phyloP scores from a whole-genome alignment of 495 filamentous ascomycete species.

The Penicillium desertorum region DNA sequence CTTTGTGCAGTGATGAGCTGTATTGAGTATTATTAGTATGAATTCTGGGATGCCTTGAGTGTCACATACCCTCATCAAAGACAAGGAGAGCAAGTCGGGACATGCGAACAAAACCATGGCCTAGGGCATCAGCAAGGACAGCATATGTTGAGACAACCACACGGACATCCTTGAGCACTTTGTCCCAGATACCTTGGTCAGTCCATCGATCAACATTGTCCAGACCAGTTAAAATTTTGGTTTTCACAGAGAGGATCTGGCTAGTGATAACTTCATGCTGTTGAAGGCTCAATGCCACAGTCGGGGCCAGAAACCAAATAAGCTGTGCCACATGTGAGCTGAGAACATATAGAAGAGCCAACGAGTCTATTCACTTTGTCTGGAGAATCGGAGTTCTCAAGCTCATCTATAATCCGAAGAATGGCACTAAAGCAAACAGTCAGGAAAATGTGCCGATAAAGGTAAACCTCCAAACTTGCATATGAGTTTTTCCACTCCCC shows the following conservation, averaged over 20 bases:
- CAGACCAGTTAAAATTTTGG: slow-evolving; percentile 62
- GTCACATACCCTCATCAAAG: slow-evolving; percentile 81
- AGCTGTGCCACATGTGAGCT: slow-evolving; percentile 48
- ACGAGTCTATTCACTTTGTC: slow-evolving; percentile 54
- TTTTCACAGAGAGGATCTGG: slow-evolving; percentile 63
- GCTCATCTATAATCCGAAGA: slow-evolving; percentile 70
- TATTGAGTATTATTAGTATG: background rate
- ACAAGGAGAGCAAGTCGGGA: slow-evolving; percentile 66
- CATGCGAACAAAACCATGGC: slow-evolving; percentile 77
- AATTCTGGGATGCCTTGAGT: background rate
- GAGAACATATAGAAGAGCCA: background rate
- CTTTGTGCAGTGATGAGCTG: slow-evolving; percentile 38
- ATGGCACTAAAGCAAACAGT: slow-evolving; percentile 57
- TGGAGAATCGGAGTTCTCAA: slow-evolving; percentile 56
- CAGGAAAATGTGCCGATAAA: background rate
- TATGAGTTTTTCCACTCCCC: slow-evolving; percentile 86
- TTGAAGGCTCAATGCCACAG: slow-evolving; percentile 70
- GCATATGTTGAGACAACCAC: slow-evolving; percentile 78
- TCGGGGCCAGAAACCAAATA: slow-evolving; percentile 85
- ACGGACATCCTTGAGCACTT: slow-evolving; percentile 61
- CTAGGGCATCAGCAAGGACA: slow-evolving; percentile 75
- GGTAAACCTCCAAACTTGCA: slow-evolving; percentile 54
- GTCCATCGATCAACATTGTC: slow-evolving; percentile 78
- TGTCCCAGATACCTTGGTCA: slow-evolving; percentile 69
- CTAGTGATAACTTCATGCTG: slow-evolving; percentile 63